Base-by-base conservation (phyloP, 1,139 yeast species). In the Fermentozyma sake region DNA sequence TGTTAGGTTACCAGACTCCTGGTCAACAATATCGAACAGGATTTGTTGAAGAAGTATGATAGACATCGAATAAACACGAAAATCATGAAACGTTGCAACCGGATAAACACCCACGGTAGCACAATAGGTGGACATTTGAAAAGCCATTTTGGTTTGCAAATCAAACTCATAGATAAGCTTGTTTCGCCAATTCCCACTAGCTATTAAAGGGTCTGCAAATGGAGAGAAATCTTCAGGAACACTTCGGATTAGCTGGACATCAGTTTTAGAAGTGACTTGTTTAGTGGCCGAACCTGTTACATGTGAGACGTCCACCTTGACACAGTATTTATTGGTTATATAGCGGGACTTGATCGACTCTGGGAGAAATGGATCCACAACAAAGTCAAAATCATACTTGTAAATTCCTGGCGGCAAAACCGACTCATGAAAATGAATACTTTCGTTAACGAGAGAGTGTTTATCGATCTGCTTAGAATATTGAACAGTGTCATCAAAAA, bases 131-230 rank as follows among this genome's bases (percentile, higher is more conserved):
- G 28, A 20, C 13, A 35, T 32, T 20, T 44, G 46, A 21, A 39
- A 44, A 5, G 43, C 44, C 7, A 41, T 23, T 24, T 38, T 44
- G 27, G 33, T 37, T 24, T 41, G 44, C 14, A 44, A 30, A 11
- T 30, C 27, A 23, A 39, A 41, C 18, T 42, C 44, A 29, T 44
- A 44, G 12, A 41, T 30, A n/a, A 45, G 23, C 15, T 42, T 22
- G 22, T 42, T 34, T 22, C 50, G 26, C 51, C 51, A 46, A 25
- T 43, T 44, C 2, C 51, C 51, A 2, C 42, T 24, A 9, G 32
- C 34, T 4, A 28, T 13, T 7, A 31, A 14, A 12, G 34, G 16
- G 12, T 32, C 41, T 6, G 31, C 17, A 13, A 22, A 24, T 7
- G 26, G 15, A 2, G 27, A 25, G 6, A 30, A 23, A 14, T 18